phyloP scores from a whole-genome alignment of 805 yeast species.

The Yarrowia phangngaensis region DNA sequence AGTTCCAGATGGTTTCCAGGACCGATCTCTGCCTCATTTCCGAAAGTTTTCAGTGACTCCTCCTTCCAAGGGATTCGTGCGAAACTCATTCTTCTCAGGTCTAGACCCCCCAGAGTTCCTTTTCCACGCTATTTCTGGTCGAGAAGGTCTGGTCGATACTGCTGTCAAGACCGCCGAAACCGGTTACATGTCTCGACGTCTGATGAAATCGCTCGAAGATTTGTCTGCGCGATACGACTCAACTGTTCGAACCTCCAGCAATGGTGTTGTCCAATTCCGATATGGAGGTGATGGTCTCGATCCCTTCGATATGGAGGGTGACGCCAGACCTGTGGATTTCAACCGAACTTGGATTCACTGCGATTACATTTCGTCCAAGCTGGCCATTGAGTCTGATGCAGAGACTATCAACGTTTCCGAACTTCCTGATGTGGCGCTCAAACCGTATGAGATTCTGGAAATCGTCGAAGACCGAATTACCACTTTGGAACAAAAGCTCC shows the following conservation, averaged over 20 bases:
- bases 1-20: slow-evolving; percentile 99
- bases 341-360: slow-evolving; percentile 94
- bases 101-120: slow-evolving; percentile 93
- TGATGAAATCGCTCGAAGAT: slow-evolving; percentile 97
- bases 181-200: slow-evolving; percentile 96
- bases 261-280: slow-evolving; percentile 94
- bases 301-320: slow-evolving; percentile 99
- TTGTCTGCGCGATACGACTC: slow-evolving; percentile 87
- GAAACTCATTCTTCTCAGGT: slow-evolving; percentile 93
- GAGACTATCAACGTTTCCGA: slow-evolving; percentile 45
- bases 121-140: slow-evolving; percentile 98
- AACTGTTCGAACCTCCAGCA: slow-evolving; percentile 91
- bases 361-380: slow-evolving; percentile 46
- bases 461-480: slow-evolving; percentile 52
- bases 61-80: slow-evolving; percentile 94
- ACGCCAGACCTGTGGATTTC: slow-evolving; percentile 93
- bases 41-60: slow-evolving; percentile 94
- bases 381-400: slow-evolving; percentile 16
- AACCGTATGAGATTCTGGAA: slow-evolving; percentile 63
- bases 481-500: slow-evolving; percentile 58
- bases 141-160: slow-evolving; percentile 99
- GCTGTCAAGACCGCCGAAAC: slow-evolving; percentile 99
- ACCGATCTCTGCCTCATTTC: slow-evolving; percentile 95
- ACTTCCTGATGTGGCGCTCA: slow-evolving; percentile 51
- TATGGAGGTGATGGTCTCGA: slow-evolving; percentile 99